These are phyloP conservation scores for Yamagishiella unicocca DNA, from an alignment of 139 green algal genomes.

Conservation along the genomic window DNA sequence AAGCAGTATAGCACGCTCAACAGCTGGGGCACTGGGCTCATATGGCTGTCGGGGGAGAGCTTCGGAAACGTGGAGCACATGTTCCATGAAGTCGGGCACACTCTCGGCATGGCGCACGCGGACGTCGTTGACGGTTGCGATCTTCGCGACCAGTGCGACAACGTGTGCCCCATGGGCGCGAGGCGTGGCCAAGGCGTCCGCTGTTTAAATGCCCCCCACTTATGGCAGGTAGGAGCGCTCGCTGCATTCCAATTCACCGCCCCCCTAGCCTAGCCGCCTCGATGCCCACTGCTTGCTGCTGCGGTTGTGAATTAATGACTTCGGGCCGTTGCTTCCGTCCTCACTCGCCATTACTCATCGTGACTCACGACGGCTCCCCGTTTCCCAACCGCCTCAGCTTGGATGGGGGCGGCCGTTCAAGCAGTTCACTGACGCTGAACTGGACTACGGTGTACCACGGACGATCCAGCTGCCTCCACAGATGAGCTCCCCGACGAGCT, in stretches of 20 bases:
- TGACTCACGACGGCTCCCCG: too few relatives aligned
- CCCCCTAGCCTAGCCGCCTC: not conserved
- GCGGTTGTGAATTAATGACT: too few relatives aligned
- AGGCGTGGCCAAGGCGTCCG: conserved; percentile 3
- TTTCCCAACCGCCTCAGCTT: too few relatives aligned
- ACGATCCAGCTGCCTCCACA: not conserved
- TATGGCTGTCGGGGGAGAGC: not conserved
- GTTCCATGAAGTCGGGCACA: conserved; percentile 39
- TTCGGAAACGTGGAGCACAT: not conserved
- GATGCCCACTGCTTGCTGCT: too few relatives aligned
- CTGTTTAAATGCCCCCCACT: conserved; percentile 40
- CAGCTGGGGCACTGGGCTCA: not conserved
- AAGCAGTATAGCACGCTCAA: not conserved
- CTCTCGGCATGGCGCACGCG: not conserved
- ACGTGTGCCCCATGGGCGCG: conserved; percentile 13
- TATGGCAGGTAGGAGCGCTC: not conserved
- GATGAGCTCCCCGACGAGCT: not conserved
- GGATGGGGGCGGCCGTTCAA: not conserved
- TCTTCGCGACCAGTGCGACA: conserved; percentile 38
- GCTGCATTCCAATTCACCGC: too few relatives aligned
- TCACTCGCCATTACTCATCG: too few relatives aligned
- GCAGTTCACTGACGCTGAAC: not conserved
- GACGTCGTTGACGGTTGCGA: not conserved
- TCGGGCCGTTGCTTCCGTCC: too few relatives aligned
- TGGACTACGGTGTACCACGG: not conserved